Evolutionary conservation across 75 land plant species (phyloP), one percentile per base, ranked within the genome.

Genomic region (Pinus albicaulis): DNA sequence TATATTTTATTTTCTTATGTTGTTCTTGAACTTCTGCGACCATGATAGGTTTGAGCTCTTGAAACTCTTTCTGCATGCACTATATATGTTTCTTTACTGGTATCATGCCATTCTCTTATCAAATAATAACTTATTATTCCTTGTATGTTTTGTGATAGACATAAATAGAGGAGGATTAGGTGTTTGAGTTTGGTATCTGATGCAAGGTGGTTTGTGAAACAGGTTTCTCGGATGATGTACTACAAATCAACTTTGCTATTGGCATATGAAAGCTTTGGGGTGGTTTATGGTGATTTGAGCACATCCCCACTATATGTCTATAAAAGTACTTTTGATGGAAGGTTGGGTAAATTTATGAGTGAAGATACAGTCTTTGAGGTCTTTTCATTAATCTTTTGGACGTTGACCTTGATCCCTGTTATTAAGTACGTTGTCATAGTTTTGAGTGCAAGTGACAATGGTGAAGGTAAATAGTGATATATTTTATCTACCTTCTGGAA

Each of bases 221-320:
- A 91, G 91, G 66, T 86, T 57, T 80, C 82, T 8, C 78, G 85
- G 87, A 76, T 55, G 65, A 84, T 60, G 66, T 74, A 82, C 44
- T 82, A 88, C 28, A 82, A 71, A 36, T 77, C 77, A 60, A 55
- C 82, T 25, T 34, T 96, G 22, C 71, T 92, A 55, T 82, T 89
- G 64, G 92, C 93, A 36, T 96, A 96, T 60, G 98, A 96, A 73
- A 96, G 99, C 82, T 80, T 94, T 71, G 99, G 99, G n/a, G 95
- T 96, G 7, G 93, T 96, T 11, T 96, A 92, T 83, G 99, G 99
- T 38, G 99, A 96, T 68, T 68, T 96, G 73, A 78, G 90, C 74
- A 92, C 89, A 74, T 94, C 99, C 28, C 99, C 99, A 11, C 92
- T 96, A 25, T 96, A 96, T 83, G 99, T 94, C 36, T 96, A 80